Conservation (phyloP, 148 eudicot species). For the Beta vulgaris region DNA sequence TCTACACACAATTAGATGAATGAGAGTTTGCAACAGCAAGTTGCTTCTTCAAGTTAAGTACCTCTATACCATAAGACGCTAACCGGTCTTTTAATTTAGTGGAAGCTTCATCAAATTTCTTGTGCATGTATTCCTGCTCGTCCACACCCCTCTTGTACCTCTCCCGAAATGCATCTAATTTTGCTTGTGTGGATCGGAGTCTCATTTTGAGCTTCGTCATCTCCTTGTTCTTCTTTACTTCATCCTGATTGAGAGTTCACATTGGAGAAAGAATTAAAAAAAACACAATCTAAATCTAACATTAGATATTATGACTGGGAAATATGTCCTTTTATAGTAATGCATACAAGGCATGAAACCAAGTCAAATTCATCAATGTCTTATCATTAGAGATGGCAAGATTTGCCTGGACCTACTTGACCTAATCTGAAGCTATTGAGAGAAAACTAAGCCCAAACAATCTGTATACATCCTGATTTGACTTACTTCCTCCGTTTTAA, state of each 20-base stretch:
- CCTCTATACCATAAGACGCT: conserved; percentile 46
- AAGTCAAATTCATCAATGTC: too few relatives aligned
- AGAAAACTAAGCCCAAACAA: too few relatives aligned
- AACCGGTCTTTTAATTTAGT: conserved; percentile 54
- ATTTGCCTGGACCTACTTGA: too few relatives aligned
- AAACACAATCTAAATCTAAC: too few relatives aligned
- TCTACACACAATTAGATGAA: not conserved
- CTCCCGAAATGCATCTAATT: conserved; percentile 48
- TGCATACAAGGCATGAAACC: too few relatives aligned
- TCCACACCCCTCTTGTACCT: conserved; percentile 55
- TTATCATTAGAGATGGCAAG: too few relatives aligned
- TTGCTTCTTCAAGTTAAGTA: conserved; percentile 61
- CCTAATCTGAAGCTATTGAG: too few relatives aligned
- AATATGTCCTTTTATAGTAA: too few relatives aligned
- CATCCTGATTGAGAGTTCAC: conserved; percentile 36
- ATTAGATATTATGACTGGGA: too few relatives aligned
- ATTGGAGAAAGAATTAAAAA: too few relatives aligned
- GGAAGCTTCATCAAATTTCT: conserved; percentile 57
- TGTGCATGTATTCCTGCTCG: conserved; percentile 59
- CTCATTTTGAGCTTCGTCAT: conserved; percentile 72
- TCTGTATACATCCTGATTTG: too few relatives aligned
- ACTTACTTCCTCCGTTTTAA: too few relatives aligned
- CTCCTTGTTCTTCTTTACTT: conserved; percentile 37
- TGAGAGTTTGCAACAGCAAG: conserved; percentile 31
- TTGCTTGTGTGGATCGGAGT: conserved; percentile 60